Base-by-base conservation (phyloP, 805 yeast species). In the Zygoascus flipseniorum region DNA sequence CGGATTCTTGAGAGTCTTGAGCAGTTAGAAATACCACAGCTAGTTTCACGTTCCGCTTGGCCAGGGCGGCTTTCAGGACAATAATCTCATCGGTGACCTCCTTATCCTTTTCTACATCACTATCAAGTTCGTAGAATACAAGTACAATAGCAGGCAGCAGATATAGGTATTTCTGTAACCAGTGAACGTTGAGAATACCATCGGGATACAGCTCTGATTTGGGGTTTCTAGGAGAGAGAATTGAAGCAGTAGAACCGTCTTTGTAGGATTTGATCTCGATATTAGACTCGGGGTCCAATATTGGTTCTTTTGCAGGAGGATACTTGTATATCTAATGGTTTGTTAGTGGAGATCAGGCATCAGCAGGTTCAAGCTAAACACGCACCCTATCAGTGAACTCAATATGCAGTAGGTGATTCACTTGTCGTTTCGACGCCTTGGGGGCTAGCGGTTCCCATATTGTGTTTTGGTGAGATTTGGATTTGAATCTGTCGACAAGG, bases 111-210 rank as follows among this genome's bases (percentile, higher is more conserved):
- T 66, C 66, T 18, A 62, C 64, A 3, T 56, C 62, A 31, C 51
- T 53, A 13, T 45, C 48, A 16, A 78, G 55, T 48, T 74, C 74
- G 58, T 74, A 73, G 39, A 79, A 72, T 1, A 76, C 62, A 1
- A 82, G 65, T 43, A 75, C 72, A 0, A 76, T 73, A 1, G 76
- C 58, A 0, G 87, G 86, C n/a, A 71, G 43, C 2, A 67, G 52
- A n/a, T 72, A 68, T 28, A 69, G 66, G 59, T 81, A 79, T 60
- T 80, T 81, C 37, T 72, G 70, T 13, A 81, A 54, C 88, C 87
- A 83, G 26, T 76, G 68, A 0, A 62, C 57, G 1, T 76, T 70
- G 31, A 79, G 60, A 1, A 79, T 57, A 0, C 75, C 73, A 37
- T 72, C 67, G 0, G 79, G 77, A 56, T 64, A 73, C 31, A 73